Base-by-base conservation (phyloP, 257 asterid species). In the Salvia splendens region DNA sequence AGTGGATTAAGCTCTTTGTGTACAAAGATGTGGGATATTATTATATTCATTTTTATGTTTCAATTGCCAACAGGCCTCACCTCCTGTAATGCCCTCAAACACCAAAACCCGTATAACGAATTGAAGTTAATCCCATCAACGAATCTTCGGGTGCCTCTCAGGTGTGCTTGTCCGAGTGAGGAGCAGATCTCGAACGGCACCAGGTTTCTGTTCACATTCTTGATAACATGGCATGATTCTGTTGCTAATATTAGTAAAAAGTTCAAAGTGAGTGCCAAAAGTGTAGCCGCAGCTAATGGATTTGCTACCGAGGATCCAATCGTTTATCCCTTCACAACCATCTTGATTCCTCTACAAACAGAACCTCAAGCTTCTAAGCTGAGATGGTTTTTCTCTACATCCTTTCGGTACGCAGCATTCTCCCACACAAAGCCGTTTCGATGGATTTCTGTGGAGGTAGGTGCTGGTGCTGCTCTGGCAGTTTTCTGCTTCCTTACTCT, bases 101-200 rank as follows among this genome's bases (percentile, higher is more conserved):
- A 62, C 1, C 62, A 75, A 32, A 89, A 86, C 55, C 56, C 72
- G 1, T 84, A 83, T 24, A 59, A 16, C 5, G 68, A 42, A 40
- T 14, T 12, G 1, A 53, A 61, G 1, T 61, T 89, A 63, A 2
- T 15, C 8, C 71, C 70, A 0, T 88, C 81, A 10, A 14, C 64
- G 73, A 70, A 68, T 10, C 65, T 89, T 70, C 60, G 15, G 35
- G 85, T 86, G 14, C 95, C 95, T 2, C 88, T 89, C 15, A 69
- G 90, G 54, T 89, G 96, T 57, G 92, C 95, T 51, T 89, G 96
- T 58, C 96, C 95, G 49, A 64, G 83, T 16, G 51, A 50, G 40
- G 60, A 83, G 57, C 95, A 86, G 74, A 55, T 71, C 7, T 53
- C 16, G 12, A 67, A 77, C 0, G 90, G 88, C 12, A 62, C 75